Evolutionary conservation across 176 grass and related monocot species (phyloP).

Genomic region (Phoenix dactylifera): DNA sequence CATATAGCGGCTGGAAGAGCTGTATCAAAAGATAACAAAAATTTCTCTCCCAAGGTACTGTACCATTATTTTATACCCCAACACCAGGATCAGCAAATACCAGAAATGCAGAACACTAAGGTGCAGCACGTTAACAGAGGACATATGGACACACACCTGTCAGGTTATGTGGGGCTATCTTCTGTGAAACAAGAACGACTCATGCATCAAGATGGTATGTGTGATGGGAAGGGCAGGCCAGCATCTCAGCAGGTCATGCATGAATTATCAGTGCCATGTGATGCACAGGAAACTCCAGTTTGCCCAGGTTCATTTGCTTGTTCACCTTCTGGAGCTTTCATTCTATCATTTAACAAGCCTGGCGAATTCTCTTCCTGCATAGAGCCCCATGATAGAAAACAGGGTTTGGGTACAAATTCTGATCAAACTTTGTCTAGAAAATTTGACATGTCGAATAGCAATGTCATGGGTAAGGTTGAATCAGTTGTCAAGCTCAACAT

Average conservation of each 20-base stretch:
- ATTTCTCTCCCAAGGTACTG: background rate
- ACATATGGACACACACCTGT: background rate
- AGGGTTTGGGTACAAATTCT: background rate
- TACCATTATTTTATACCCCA: background rate
- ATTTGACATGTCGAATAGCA: background rate
- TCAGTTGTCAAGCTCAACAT: conserved; percentile 8
- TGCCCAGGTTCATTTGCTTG: background rate
- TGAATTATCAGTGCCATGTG: background rate
- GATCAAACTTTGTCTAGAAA: background rate
- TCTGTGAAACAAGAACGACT: too few relatives aligned
- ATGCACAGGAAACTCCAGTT: background rate
- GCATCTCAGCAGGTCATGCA: background rate
- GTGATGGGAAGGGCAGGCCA: too few relatives aligned
- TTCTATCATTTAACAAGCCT: background rate
- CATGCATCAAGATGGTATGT: too few relatives aligned
- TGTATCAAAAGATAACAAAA: conserved; percentile 18
- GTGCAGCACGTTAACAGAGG: background rate
- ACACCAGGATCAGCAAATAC: background rate
- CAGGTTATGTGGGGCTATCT: too few relatives aligned
- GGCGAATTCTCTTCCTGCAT: background rate
- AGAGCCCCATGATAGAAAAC: background rate
- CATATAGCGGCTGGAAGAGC: conserved; percentile 6
- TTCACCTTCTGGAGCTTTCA: background rate
- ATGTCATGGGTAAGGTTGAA: conserved; percentile 6
- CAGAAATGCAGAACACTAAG: background rate